Evolutionary conservation across 2,329 filamentous ascomycete species (phyloP), one percentile per base, ranked within the genome.

Genomic region (Aspergillus udagawae): DNA sequence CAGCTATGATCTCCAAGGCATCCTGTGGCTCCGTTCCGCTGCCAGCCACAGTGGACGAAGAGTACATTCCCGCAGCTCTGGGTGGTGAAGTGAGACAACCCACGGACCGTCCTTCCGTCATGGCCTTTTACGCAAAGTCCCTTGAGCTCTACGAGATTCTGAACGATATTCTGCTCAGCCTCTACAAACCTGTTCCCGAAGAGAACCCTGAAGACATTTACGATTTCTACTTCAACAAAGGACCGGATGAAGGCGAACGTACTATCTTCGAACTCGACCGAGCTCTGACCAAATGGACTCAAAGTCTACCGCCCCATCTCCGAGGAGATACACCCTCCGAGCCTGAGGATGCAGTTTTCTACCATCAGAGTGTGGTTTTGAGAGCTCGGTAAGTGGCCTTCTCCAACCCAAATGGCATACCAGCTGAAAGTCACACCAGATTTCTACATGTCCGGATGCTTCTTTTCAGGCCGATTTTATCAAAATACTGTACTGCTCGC

Each of bases 101-200:
- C 4, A 47, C 53, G 0, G 60, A 63, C n/a, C 60, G 55, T 10
- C 67, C 69, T 5, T 71, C 70, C 1, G 59, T 68, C 20, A 68
- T 72, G 60, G 65, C 65, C 1, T 74, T 73, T 49, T 74, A 68
- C 42, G 64, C 65, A 20, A 66, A 68, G 29, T 68, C 71, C 0
- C 60, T 73, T 9, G 69, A 72, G 44, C 57, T 74, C 3, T 74
- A 73, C 54, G 68, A 73, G 29, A 73, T 74, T 10, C 55, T 75
- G 55, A 70, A 73, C 49, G 67, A 74, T 32, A 66, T 73, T 1
- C 58, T 73, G 2, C 57, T 73, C 6, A 70, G 63, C 41, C 45
- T 71, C 2, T 71, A 73, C 47, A 69, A 65, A 20, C 63, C 67
- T 4, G 45, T 60, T 3, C 54, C 62, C 0, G 69, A 71, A 7